phyloP scores from a whole-genome alignment of 495 filamentous ascomycete genomes.

The Penicillium manginii region DNA sequence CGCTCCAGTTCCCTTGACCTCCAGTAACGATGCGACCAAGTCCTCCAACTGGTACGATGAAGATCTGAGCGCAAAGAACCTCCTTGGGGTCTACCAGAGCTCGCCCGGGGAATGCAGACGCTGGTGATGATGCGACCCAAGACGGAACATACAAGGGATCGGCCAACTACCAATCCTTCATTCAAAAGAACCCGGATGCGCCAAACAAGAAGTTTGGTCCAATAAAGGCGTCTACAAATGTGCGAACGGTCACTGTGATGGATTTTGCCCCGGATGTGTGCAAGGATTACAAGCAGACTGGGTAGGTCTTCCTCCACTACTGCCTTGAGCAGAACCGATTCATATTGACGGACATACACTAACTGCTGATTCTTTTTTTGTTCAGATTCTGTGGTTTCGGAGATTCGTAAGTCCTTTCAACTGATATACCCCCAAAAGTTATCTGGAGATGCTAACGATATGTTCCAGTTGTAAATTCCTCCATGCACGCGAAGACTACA shows the following conservation, averaged over 20 bases:
- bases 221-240: conserved; percentile 85
- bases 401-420: conserved; percentile 40
- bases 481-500: conserved; percentile 85
- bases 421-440: background rate
- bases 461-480: conserved; percentile 74
- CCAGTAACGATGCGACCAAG: conserved; percentile 89
- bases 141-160: conserved; percentile 80
- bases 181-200: conserved; percentile 82
- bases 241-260: conserved; percentile 85
- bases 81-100: conserved; percentile 68
- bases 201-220: conserved; percentile 76
- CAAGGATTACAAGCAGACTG: conserved; percentile 92
- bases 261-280: conserved; percentile 95
- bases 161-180: conserved; percentile 71
- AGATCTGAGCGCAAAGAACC: conserved; percentile 57
- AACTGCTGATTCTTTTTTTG: conserved; percentile 1
- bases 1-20: conserved; percentile 53
- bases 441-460: background rate
- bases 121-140: conserved; percentile 29
- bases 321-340: no score
- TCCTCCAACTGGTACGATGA: conserved; percentile 87
- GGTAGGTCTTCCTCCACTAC: conserved; percentile 31
- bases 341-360: background rate
- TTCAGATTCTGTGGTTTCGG: conserved; percentile 68
- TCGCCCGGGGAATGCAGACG: conserved; percentile 15